Base-by-base conservation (phyloP, 2,329 filamentous ascomycete species). In the Aspergillus transmontanensis region DNA sequence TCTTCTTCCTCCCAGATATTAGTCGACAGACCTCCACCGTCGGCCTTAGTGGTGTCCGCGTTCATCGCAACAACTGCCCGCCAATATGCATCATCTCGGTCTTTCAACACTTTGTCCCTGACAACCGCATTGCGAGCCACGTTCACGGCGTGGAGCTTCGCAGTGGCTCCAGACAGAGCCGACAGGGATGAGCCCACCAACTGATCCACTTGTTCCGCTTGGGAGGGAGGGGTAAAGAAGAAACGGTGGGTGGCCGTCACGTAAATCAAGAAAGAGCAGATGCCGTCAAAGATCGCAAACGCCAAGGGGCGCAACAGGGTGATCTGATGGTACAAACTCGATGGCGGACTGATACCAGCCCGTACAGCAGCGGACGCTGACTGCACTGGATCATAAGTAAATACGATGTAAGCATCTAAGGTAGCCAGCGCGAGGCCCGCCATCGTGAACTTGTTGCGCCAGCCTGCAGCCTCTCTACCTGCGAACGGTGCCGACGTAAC, bases 111-210 rank as follows among this genome's bases (percentile, higher is more conserved):
- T 66, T 87, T 84, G 78, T 97, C 92, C 60, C 94, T 82, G 61
- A 90, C 83, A 19, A 91, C 85, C 3, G 92, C 92, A 80, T 97
- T 97, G 75, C 90, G 87, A 53, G 96, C 81, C 62, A 96, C 88
- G 9, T 88, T 90, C 43, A 91, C 80, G 0, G 90, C 91, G 69
- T 86, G 88, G 64, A 96, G 76, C 75, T 90, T 93, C 60, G 86
- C 85, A 74, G 88, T 85, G 14, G 86, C 83, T 6, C 79, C 79
- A 50, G 87, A 85, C 56, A 96, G 76, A 3, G 81, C 77, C 56
- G 85, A 81, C 57, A 86, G 84, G 1, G 83, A 80, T 1, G 77
- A 71, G 14, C 71, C 69, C 9, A 81, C 72, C 2, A 79, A 75
- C 62, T 81, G 76, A 68, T 92, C 89, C 48, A 96, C 79, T 64